Evolutionary conservation across 164 flowering plant genomes (phyloP), one percentile per base, ranked within the genome.

Genomic region (Amborella trichopoda): DNA sequence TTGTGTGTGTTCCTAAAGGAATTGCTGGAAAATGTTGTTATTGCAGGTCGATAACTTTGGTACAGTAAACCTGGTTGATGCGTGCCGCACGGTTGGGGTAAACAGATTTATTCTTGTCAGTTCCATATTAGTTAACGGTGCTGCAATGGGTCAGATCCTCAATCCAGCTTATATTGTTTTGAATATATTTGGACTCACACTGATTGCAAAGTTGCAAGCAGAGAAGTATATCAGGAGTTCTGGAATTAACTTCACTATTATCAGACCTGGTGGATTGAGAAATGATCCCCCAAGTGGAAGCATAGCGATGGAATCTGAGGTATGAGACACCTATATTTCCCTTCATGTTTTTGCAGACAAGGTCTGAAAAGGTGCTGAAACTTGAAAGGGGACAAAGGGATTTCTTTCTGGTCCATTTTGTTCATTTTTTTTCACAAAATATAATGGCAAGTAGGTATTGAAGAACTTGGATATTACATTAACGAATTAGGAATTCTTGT

Each of bases 191-290:
- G 98, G 98, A 39, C 93, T 90, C 32, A 70, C 75, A 37, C 60
- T 90, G 55, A 51, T 86, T 11, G 98, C 98, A 16, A 90, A 90
- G 76, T 87, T 90, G 55, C 95, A 90, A 52, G 98, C 98, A 45
- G 98, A 90, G 66, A 58, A 80, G 25, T 55, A 80, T 46, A 80
- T 86, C 42, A 71, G 93, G 51, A 81, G 63, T 67, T 86, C 93
- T 22, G 98, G 98, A 23, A 86, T 90, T 54, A 74, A 90, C 63
- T 90, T 83, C 64, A 86, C 98, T 1, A 86, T 90, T n/a, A 43
- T 90, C 53, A 76, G 98, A 72, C 98, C 98, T 43, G 95, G 98
- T 33, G 98, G 93, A n/a, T 65, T 90, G 55, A 73, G 55, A 66
- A 83, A 86, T 59, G 96, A 90, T 13, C 93, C 93, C 0, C 98